Conservation (phyloP, 805 yeast genomes). For the Barnettozyma pratensis region DNA sequence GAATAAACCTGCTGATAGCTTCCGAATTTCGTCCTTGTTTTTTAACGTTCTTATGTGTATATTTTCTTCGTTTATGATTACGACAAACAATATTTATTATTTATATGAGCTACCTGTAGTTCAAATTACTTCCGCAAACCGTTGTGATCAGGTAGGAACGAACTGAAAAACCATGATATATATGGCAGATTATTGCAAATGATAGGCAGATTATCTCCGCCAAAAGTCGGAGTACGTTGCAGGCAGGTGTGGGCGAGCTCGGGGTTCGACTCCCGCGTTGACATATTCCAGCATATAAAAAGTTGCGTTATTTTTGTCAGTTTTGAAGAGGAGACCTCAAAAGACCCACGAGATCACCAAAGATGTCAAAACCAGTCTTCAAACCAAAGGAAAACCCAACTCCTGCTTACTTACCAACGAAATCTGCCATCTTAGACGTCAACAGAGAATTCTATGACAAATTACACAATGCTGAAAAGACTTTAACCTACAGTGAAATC, state of each 20-base stretch:
- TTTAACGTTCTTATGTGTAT: neutral
- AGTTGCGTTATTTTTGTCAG: neutral
- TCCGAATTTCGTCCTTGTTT: too few relatives aligned
- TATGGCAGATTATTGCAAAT: neutral
- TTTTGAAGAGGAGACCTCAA: neutral
- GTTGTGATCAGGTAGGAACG: neutral
- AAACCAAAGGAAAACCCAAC: slow-evolving; percentile 32
- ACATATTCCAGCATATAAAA: too few relatives aligned
- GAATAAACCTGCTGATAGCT: neutral
- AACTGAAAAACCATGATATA: neutral
- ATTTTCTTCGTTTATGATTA: neutral
- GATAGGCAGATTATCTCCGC: neutral
- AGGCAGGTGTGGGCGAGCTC: neutral
- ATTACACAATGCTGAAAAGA: slow-evolving; percentile 37
- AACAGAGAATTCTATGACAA: slow-evolving; percentile 41
- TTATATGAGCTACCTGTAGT: too few relatives aligned
- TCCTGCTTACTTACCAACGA: slow-evolving; percentile 54
- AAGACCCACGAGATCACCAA: too few relatives aligned
- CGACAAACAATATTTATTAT: too few relatives aligned
- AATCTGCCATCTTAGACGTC: slow-evolving; percentile 48
- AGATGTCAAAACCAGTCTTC: slow-evolving; percentile 17
- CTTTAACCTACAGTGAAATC: slow-evolving; percentile 35
- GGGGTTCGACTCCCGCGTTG: neutral
- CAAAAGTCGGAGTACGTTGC: neutral
- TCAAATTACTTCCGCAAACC: too few relatives aligned